Evolutionary conservation across 2,329 filamentous ascomycete genomes (phyloP).

Genomic region (Diaporthe velutina): DNA sequence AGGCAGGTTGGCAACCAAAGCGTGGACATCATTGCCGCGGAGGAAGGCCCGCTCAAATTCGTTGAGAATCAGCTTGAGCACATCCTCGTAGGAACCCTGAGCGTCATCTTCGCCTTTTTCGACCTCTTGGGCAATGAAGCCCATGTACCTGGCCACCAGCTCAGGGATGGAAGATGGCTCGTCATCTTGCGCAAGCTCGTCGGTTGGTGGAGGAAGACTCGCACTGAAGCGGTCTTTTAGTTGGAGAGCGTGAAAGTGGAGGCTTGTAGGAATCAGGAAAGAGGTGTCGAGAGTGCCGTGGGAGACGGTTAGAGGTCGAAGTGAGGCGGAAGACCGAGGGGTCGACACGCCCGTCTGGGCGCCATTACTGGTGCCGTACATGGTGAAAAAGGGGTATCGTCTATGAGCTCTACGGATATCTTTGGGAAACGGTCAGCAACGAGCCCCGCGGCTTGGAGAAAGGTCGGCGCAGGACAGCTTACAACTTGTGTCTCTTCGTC

Average conservation of each 20-base stretch:
- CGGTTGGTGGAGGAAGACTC: slow-evolving; percentile 89
- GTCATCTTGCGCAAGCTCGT: slow-evolving; percentile 97
- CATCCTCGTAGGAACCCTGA: slow-evolving; percentile 90
- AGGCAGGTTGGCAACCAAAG: slow-evolving; percentile 84
- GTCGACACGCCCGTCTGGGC: slow-evolving; percentile 97
- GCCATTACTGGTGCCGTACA: slow-evolving; percentile 88
- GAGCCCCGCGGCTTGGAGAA: not conserved
- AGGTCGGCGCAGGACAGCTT: slow-evolving; percentile 1
- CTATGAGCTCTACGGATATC: slow-evolving; percentile 44
- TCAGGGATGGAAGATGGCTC: slow-evolving; percentile 97
- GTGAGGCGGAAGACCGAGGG: slow-evolving; percentile 91
- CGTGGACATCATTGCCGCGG: slow-evolving; percentile 95
- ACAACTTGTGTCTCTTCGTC: slow-evolving; percentile 32
- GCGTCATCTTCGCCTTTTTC: slow-evolving; percentile 92
- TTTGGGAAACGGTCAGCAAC: slow-evolving; percentile 24
- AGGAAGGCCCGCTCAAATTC: slow-evolving; percentile 98
- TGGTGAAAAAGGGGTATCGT: slow-evolving; percentile 67
- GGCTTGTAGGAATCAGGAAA: slow-evolving; percentile 92
- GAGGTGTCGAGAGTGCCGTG: slow-evolving; percentile 97
- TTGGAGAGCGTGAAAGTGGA: slow-evolving; percentile 96
- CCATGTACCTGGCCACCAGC: slow-evolving; percentile 93
- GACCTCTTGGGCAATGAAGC: slow-evolving; percentile 88
- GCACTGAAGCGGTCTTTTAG: slow-evolving; percentile 91
- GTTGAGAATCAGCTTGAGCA: slow-evolving; percentile 91
- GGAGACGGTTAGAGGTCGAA: slow-evolving; percentile 89